These are phyloP conservation scores for Massarina eburnea DNA, from an alignment of 2,329 filamentous ascomycete species.

Conservation along the genomic window DNA sequence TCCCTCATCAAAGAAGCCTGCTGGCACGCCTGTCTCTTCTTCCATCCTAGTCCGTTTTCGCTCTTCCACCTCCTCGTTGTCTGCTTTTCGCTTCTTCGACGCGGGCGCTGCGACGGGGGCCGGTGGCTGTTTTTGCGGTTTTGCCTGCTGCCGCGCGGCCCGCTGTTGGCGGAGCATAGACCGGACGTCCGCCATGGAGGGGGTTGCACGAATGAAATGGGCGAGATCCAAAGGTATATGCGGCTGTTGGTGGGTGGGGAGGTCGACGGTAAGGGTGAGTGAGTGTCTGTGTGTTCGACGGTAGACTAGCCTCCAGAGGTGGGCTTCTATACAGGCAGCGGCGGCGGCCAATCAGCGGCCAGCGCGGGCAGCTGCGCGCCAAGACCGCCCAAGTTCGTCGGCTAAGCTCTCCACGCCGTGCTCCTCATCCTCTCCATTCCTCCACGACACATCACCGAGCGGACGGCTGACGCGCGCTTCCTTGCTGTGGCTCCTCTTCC, in stretches of 20 bases:
- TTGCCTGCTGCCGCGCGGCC: conserved; percentile 38
- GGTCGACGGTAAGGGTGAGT: background rate
- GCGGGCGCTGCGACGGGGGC: conserved; percentile 30
- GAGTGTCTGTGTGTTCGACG: background rate
- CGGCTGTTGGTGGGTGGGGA: background rate
- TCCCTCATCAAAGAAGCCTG: conserved; percentile 39
- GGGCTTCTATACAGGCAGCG: background rate
- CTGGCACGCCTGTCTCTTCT: conserved; percentile 33
- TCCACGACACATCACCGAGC: conserved; percentile 29
- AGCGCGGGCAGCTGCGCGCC: conserved; percentile 4
- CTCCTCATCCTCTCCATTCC: conserved; percentile 23
- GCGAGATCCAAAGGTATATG: too few species aligned
- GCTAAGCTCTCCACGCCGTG: conserved; percentile 14
- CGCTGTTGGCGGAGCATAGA: conserved; percentile 43
- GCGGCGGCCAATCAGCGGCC: background rate
- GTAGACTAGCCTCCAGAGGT: background rate
- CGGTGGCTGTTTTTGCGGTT: conserved; percentile 31
- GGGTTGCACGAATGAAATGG: background rate
- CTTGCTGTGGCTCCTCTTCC: conserved; percentile 8
- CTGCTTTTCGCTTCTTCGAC: conserved; percentile 41
- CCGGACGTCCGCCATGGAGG: conserved; percentile 42
- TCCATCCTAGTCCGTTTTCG: conserved; percentile 39
- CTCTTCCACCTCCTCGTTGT: conserved; percentile 30
- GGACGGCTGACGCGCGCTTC: conserved; percentile 13
- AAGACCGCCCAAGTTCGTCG: conserved; percentile 12